phyloP scores from a whole-genome alignment of 768 basidiomycete genomes.

The Cystobasidium tubakii region DNA sequence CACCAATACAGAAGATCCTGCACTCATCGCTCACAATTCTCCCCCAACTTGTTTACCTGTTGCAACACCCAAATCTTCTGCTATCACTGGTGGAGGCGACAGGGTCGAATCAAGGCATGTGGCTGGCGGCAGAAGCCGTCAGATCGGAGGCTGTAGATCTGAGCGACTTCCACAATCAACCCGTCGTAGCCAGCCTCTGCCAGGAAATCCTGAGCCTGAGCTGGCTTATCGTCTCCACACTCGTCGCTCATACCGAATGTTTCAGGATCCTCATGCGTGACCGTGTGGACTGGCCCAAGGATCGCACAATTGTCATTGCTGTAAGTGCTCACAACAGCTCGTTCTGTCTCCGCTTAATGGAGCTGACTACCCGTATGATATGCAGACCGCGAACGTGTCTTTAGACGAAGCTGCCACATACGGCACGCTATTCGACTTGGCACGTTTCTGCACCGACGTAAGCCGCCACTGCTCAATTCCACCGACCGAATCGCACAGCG shows the following conservation, averaged over 20 bases:
- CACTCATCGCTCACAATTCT: constrained; percentile 57
- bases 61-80: constrained; percentile 84
- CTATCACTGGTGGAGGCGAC: constrained; percentile 73
- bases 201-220: constrained; percentile 67
- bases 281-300: constrained; percentile 64
- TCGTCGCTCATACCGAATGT: constrained; percentile 65
- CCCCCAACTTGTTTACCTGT: constrained; percentile 80
- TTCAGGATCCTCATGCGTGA: constrained; percentile 59
- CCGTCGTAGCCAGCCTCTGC: constrained; percentile 65
- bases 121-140: constrained; percentile 60
- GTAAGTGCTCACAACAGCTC: constrained; percentile 40
- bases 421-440: constrained; percentile 80
- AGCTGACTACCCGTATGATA: too few relatives aligned
- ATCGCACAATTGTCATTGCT: constrained; percentile 39
- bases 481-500: constrained; percentile 28
- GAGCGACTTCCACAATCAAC: constrained; percentile 63
- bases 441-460: constrained; percentile 68
- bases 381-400: constrained; percentile 76
- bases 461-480: constrained; percentile 60
- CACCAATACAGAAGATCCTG: not conserved
- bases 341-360: too few relatives aligned
- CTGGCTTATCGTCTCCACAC: constrained; percentile 63
- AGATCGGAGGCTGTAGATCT: constrained; percentile 49
- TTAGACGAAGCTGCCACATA: constrained; percentile 74
- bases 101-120: constrained; percentile 65